These are phyloP conservation scores for Collariella sp. DNA, from an alignment of 495 filamentous ascomycete species.

Conservation along the genomic window DNA sequence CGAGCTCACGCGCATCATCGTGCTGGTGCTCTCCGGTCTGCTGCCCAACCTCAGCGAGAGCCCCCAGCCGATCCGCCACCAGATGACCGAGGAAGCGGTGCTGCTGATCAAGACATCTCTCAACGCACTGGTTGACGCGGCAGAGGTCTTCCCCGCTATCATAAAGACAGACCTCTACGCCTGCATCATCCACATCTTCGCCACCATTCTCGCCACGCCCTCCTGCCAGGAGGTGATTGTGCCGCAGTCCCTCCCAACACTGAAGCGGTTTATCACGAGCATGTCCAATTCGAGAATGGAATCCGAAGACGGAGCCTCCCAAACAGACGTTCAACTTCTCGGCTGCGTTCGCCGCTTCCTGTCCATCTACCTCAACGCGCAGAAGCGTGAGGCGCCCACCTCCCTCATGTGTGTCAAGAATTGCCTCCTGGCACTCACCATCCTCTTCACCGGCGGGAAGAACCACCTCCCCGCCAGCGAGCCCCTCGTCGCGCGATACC, in stretches of 20 bases:
- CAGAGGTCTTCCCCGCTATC: constrained; percentile 88
- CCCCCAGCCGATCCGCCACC: constrained; percentile 59
- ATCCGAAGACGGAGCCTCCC: constrained; percentile 24
- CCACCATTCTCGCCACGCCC: constrained; percentile 79
- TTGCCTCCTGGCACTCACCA: constrained; percentile 74
- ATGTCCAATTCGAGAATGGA: constrained; percentile 45
- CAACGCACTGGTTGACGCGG: constrained; percentile 82
- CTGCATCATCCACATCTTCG: constrained; percentile 93
- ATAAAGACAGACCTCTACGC: constrained; percentile 96
- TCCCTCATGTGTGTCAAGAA: constrained; percentile 88
- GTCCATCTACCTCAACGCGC: constrained; percentile 69
- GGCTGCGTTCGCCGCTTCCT: constrained; percentile 73
- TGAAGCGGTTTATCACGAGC: constrained; percentile 78
- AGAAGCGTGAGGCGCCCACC: constrained; percentile 72
- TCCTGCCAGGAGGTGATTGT: constrained; percentile 81
- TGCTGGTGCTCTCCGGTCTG: constrained; percentile 78
- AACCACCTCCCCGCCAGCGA: constrained; percentile 65
- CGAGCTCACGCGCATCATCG: constrained; percentile 89
- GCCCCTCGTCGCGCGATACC: constrained; percentile 55
- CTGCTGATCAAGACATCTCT: constrained; percentile 71
- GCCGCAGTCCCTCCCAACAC: constrained; percentile 81
- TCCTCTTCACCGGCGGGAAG: constrained; percentile 73
- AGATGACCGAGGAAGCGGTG: constrained; percentile 73
- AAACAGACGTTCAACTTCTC: constrained; percentile 45
- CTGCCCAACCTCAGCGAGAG: constrained; percentile 78